These are phyloP conservation scores for Teratosphaeria pseudoeucalypti DNA, from an alignment of 2,329 filamentous ascomycete genomes.

Conservation along the genomic window DNA sequence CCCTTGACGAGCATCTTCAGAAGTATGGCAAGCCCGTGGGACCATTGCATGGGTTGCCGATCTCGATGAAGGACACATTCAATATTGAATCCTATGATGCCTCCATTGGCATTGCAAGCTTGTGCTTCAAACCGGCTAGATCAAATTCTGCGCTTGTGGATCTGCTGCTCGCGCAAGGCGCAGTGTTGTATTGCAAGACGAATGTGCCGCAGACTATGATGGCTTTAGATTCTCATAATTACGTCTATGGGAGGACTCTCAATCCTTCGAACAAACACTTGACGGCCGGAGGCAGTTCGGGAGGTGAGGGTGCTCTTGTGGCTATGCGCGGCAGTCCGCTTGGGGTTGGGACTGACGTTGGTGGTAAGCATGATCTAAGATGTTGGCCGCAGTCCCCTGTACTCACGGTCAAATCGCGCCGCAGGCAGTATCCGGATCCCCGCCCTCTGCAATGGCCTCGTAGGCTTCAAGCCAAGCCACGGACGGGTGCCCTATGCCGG, in stretches of 20 bases:
- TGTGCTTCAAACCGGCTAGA: constrained; percentile 33
- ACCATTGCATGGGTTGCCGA: constrained; percentile 33
- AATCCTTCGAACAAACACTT: constrained; percentile 39
- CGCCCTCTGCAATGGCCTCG: constrained; percentile 40
- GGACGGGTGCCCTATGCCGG: constrained; percentile 43
- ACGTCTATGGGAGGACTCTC: constrained; percentile 38
- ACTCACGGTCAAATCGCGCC: neutral
- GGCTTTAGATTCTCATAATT: constrained; percentile 43
- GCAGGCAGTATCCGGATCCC: constrained; percentile 39
- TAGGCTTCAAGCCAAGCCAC: constrained; percentile 37
- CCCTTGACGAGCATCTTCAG: constrained; percentile 30
- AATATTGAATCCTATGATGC: constrained; percentile 26
- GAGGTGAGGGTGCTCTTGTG: constrained; percentile 44
- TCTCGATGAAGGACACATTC: constrained; percentile 29
- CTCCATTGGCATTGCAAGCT: constrained; percentile 31
- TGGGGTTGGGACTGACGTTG: constrained; percentile 46
- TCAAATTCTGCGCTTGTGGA: constrained; percentile 33
- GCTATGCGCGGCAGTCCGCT: constrained; percentile 39
- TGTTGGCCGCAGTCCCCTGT: neutral
- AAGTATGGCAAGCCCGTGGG: constrained; percentile 30
- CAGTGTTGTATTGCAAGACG: constrained; percentile 44
- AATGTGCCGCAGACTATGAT: constrained; percentile 47
- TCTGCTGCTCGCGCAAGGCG: constrained; percentile 35
- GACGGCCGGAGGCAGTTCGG: constrained; percentile 43
- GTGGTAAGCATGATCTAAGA: constrained; percentile 24